Base-by-base conservation (phyloP, 1,284 basidiomycete genomes). In the Kwoniella shivajii region DNA sequence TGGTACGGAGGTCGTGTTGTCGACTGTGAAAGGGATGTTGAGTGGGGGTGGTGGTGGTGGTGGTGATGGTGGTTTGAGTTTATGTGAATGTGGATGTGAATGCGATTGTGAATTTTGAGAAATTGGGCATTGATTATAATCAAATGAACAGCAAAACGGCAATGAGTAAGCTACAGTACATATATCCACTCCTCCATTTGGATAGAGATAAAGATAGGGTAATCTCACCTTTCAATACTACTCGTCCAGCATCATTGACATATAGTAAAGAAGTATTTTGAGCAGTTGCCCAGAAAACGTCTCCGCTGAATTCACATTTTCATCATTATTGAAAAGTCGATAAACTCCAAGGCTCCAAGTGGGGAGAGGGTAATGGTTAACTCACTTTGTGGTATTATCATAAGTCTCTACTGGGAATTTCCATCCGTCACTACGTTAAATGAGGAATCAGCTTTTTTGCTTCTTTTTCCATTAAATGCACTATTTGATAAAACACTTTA, bases 141-240 rank as follows among this genome's bases (percentile, higher is more conserved):
- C n/a, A 11, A 30, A 6, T 26, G 4, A 14, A 31, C 10, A 50
- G 29, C 14, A 36, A 38, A 4, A 2, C 29, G 6, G n/a, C n/a
- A n/a, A n/a, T n/a, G n/a, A n/a, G n/a, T n/a, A n/a, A n/a, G n/a
- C n/a, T n/a, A n/a, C n/a, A n/a, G n/a, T n/a, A n/a, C n/a, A n/a
- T n/a, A n/a, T n/a, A n/a, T n/a, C n/a, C n/a, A n/a, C n/a, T n/a
- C n/a, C n/a, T n/a, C n/a, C n/a, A n/a, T n/a, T n/a, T n/a, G n/a
- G n/a, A n/a, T n/a, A n/a, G n/a, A n/a, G 20, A 11, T 33, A 38
- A 3, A 36, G n/a, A 24, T 22, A n/a, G 4, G 22, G 33, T 14
- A 16, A 36, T 66, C 86, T 90, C 87, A 50, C 92, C 86, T 50
- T 85, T 83, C 85, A 95, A 88, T 58, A 94, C 77, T 9, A 86